Evolutionary conservation across 345 rosid genomes (phyloP).

Genomic region (Anacardium occidentale): DNA sequence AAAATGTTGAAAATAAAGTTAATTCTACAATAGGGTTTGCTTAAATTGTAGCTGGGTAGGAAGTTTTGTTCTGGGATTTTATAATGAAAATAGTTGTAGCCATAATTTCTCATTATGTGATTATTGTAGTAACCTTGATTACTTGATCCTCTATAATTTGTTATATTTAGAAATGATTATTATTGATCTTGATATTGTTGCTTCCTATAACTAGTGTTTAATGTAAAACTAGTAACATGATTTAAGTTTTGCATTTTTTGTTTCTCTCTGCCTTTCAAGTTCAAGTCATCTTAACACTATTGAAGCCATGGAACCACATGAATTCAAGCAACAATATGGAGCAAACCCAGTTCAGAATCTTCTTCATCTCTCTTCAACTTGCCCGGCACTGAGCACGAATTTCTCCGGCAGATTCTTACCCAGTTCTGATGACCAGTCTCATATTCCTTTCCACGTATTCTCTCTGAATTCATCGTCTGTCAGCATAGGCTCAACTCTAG

Average conservation of each 20-base stretch:
- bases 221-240: no score
- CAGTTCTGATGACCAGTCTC: constrained; percentile 22
- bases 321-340: constrained; percentile 23
- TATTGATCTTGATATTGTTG: no score
- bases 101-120: no score
- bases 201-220: no score
- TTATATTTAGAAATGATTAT: no score
- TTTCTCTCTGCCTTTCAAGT: background rate
- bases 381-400: constrained; percentile 14
- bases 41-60: no score
- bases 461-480: constrained; percentile 34
- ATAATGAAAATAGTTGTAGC: no score
- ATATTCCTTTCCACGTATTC: constrained; percentile 31
- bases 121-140: background rate
- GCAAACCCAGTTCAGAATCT: constrained; percentile 19
- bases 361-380: constrained; percentile 18
- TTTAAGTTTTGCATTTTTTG: background rate
- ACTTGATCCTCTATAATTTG: background rate
- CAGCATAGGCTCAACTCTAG: constrained; percentile 25
- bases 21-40: no score
- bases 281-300: background rate
- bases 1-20: no score
- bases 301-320: constrained; percentile 29
- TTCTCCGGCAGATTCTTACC: constrained; percentile 18
- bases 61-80: no score